Evolutionary conservation across 805 yeast species (phyloP).

Genomic region (Scheffersomyces lignosus): DNA sequence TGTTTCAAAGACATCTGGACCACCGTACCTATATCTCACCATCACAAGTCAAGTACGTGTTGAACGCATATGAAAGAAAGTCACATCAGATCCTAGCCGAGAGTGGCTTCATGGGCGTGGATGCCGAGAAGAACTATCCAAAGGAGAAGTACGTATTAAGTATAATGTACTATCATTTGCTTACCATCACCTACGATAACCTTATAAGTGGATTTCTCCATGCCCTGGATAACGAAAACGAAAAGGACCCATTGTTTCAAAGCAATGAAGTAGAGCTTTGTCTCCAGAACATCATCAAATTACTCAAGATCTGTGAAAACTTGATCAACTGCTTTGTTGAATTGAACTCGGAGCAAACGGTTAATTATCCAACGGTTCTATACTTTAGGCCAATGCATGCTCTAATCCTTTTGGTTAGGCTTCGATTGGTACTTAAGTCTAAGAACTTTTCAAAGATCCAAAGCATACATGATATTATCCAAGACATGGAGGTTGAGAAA

Average conservation of each 20-base stretch:
- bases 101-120: constrained; percentile 33
- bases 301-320: constrained; percentile 47
- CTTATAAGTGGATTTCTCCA: constrained; percentile 41
- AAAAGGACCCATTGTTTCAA: constrained; percentile 3
- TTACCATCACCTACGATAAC: constrained; percentile 53
- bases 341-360: constrained; percentile 35
- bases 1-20: not conserved
- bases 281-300: constrained; percentile 37
- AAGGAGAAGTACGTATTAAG: constrained; percentile 41
- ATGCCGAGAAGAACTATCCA: constrained; percentile 14
- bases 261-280: constrained; percentile 28
- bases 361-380: constrained; percentile 49
- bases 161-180: constrained; percentile 49
- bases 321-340: constrained; percentile 46
- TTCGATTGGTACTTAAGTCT: constrained; percentile 46
- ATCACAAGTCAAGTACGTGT: not conserved
- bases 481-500: constrained; percentile 16
- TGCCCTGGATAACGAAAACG: constrained; percentile 1
- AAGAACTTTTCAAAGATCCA: constrained; percentile 24
- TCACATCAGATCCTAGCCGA: constrained; percentile 42
- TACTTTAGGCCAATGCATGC: constrained; percentile 57
- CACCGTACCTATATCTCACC: not conserved
- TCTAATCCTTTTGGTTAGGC: constrained; percentile 46
- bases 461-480: constrained; percentile 11
- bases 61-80: constrained; percentile 39